Base-by-base conservation (phyloP, 2,329 filamentous ascomycete species). In the Lanzia echinophila region DNA sequence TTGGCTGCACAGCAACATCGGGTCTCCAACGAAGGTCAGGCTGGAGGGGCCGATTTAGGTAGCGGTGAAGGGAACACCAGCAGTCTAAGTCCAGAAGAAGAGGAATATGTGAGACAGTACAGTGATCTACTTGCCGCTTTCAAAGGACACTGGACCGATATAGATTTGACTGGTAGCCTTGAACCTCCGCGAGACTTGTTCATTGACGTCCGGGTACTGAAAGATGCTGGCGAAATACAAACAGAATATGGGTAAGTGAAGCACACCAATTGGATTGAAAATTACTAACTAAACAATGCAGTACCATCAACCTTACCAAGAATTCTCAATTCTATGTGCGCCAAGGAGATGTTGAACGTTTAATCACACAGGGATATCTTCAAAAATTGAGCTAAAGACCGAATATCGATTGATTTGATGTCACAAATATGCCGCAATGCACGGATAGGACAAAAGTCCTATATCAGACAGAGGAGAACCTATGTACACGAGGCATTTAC, bases 321-420 rank as follows among this genome's bases (percentile, higher is more conserved):
- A 97, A 99, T 71, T 96, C 91, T 66, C 94, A 99, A 68, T 95
- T 99, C 68, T 97, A 95, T 67, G 94, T 99, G 38, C 83, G 92
- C 45, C 90, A 96, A 67, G 92, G 90, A 22, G 94, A 99, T 72
- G 94, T 99, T 6, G 94, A 99, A 72, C 82, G 91, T 48, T 71
- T 99, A 63, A 96, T 99, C 65, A 82, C 90, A 15, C 92, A 97
- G 69, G 94, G 94, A 19, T 99, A 96, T 72, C 75, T 99, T 60
- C 91, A 96, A 70, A 90, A 90, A 65, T 77, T 99, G 62, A 84
- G 83, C 68, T 96, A 78, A 88, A 36, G 6, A 38, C 28, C 28
- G 41, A 44, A 15, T 5, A 44, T 31, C 22, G 20, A 24, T 24
- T 28, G 41, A 7, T 44, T 41, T 41, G 38, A 41, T 44, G 20